Evolutionary conservation across 768 basidiomycete species (phyloP).

Genomic region (Symmetrospora coprosmae): DNA sequence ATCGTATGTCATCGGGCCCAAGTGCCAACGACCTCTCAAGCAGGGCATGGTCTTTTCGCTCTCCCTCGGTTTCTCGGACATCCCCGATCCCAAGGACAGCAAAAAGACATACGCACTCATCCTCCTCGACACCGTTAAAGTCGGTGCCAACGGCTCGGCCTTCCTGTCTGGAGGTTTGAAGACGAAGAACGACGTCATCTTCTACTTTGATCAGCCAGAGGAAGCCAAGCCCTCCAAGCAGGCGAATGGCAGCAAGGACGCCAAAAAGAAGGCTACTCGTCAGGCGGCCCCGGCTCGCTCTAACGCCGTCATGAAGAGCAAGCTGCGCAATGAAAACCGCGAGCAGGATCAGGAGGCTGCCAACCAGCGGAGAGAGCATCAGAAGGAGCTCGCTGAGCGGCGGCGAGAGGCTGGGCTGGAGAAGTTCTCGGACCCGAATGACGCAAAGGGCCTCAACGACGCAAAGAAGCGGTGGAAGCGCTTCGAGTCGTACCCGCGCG

Average conservation of each 20-base stretch:
- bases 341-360: conserved; percentile 64
- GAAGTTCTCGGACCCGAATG: conserved; percentile 52
- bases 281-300: conserved; percentile 30
- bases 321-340: conserved; percentile 72
- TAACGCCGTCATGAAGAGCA: conserved; percentile 55
- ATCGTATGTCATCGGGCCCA: conserved; percentile 62
- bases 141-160: conserved; percentile 45
- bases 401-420: conserved; percentile 67
- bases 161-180: conserved; percentile 65
- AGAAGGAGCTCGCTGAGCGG: conserved; percentile 60
- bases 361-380: conserved; percentile 73
- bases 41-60: conserved; percentile 76
- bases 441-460: conserved; percentile 55
- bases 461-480: conserved; percentile 88
- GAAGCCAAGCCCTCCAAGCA: conserved; percentile 45
- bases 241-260: conserved; percentile 40
- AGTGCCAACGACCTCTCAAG: conserved; percentile 57
- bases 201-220: conserved; percentile 48
- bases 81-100: conserved; percentile 50
- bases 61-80: conserved; percentile 66
- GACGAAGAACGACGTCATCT: conserved; percentile 69
- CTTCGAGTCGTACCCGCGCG: conserved; percentile 93
- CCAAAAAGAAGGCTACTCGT: conserved; percentile 43
- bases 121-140: conserved; percentile 71
- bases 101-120: conserved; percentile 80